These are phyloP conservation scores for Calocybe gangraenosa DNA, from an alignment of 768 basidiomycete genomes.

Conservation along the genomic window DNA sequence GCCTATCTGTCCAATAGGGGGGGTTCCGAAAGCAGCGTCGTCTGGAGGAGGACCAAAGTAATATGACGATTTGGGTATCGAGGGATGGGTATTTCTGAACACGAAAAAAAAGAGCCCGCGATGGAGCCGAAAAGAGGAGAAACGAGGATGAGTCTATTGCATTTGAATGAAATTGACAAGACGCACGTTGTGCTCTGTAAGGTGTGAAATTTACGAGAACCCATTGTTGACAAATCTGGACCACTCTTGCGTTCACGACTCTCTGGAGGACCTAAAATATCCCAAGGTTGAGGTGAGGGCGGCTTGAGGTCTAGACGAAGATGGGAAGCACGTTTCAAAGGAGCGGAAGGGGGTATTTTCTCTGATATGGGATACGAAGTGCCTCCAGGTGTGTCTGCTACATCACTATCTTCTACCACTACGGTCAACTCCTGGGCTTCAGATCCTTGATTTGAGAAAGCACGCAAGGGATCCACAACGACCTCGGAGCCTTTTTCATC, in stretches of 20 bases:
- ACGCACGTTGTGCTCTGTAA: slow-evolving; percentile 42
- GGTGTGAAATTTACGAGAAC: slow-evolving; percentile 38
- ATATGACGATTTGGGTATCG: slow-evolving; percentile 78
- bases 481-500: slow-evolving; percentile 6
- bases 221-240: slow-evolving; percentile 38
- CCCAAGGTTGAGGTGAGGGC: slow-evolving; percentile 66
- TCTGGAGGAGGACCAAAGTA: slow-evolving; percentile 77
- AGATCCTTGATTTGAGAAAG: not conserved
- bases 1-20: slow-evolving; percentile 82
- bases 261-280: slow-evolving; percentile 46
- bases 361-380: slow-evolving; percentile 18
- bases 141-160: slow-evolving; percentile 8
- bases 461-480: slow-evolving; percentile 9
- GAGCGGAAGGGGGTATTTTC: slow-evolving; percentile 24
- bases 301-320: slow-evolving; percentile 47
- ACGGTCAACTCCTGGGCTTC: slow-evolving; percentile 14
- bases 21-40: slow-evolving; percentile 77
- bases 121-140: not conserved
- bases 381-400: slow-evolving; percentile 24
- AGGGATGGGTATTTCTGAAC: slow-evolving; percentile 34
- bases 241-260: slow-evolving; percentile 32
- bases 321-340: slow-evolving; percentile 35
- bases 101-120: slow-evolving; percentile 2
- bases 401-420: slow-evolving; percentile 20
- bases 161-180: slow-evolving; percentile 13